Percentiles rank a stretch among this genome's conserved stretches.
Evolutionary conservation across 106 monocot genomes (phyloP).

Genomic region (Cymbidium sinense): DNA sequence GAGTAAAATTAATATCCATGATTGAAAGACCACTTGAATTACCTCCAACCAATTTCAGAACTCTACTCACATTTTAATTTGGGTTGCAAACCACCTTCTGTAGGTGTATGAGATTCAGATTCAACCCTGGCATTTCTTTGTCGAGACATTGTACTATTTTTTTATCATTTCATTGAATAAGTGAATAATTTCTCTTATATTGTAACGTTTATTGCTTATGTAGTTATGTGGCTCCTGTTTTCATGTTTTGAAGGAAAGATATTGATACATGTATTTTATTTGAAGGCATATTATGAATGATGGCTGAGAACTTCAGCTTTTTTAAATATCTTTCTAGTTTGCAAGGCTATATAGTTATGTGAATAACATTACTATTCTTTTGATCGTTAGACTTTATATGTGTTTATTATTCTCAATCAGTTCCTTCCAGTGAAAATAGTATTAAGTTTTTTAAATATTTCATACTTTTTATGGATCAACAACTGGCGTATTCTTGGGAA

Average conservation of each 20-base stretch:
- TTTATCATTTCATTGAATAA: background rate
- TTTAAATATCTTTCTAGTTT: background rate
- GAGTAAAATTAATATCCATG: no score
- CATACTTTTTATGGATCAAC: background rate
- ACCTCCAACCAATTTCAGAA: no score
- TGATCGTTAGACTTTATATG: background rate
- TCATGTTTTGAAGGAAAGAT: background rate
- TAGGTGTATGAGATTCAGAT: no score
- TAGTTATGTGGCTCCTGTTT: background rate
- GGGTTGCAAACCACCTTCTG: no score
- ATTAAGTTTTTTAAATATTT: background rate
- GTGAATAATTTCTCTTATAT: background rate
- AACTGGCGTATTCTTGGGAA: background rate
- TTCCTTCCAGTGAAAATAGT: background rate
- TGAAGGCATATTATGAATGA: background rate
- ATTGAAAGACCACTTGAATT: no score
- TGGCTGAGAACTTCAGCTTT: conserved; percentile 1
- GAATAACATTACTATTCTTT: background rate
- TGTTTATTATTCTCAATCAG: background rate
- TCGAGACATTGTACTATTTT: background rate
- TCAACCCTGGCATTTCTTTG: no score
- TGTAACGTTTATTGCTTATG: background rate
- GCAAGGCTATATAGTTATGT: background rate
- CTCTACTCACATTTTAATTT: no score
- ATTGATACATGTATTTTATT: background rate